Percentiles rank a stretch among this genome's conserved stretches.
These are phyloP conservation scores for Huiozyma naganishii DNA, from an alignment of 805 yeast species.

Conservation along the genomic window DNA sequence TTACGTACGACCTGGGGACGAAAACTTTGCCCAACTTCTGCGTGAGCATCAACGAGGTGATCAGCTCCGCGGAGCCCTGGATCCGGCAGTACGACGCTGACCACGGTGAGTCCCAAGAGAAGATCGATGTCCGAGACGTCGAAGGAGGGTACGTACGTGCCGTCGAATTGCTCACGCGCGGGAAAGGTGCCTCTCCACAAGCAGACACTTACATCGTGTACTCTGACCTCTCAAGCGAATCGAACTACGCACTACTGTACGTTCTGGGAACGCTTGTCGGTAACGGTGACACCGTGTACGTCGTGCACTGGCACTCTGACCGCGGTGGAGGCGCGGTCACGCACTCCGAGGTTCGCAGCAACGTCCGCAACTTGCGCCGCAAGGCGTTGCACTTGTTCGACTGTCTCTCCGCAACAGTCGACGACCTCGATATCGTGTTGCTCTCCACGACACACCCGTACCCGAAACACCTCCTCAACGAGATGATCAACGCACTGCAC, in stretches of 20 bases:
- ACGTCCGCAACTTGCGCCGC: conserved; percentile 11
- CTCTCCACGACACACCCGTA: conserved; percentile 30
- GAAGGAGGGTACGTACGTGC: conserved; percentile 23
- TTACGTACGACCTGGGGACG: conserved; percentile 25
- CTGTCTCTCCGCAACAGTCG: conserved; percentile 19
- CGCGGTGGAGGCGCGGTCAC: conserved; percentile 3
- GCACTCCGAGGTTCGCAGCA: conserved; percentile 6
- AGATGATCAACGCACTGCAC: conserved; percentile 27
- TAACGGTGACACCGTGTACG: conserved; percentile 72
- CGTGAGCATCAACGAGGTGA: conserved; percentile 18
- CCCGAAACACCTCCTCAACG: conserved; percentile 31
- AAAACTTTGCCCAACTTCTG: conserved; percentile 26
- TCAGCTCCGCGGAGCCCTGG: conserved; percentile 26
- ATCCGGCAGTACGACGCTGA: conserved; percentile 16
- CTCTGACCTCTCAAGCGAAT: conserved; percentile 74
- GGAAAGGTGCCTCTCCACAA: conserved; percentile 7
- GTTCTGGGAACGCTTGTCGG: conserved; percentile 74
- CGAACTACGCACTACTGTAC: conserved; percentile 78
- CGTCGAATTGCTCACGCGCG: conserved; percentile 11
- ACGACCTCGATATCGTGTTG: conserved; percentile 22
- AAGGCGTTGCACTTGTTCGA: conserved; percentile 21
- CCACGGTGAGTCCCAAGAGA: conserved; percentile 20
- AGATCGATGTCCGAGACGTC: conserved; percentile 19
- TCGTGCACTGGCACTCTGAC: conserved; percentile 33
- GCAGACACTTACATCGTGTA: conserved; percentile 47